phyloP scores from a whole-genome alignment of 176 grass and related monocot species.

The Paspalum vaginatum region DNA sequence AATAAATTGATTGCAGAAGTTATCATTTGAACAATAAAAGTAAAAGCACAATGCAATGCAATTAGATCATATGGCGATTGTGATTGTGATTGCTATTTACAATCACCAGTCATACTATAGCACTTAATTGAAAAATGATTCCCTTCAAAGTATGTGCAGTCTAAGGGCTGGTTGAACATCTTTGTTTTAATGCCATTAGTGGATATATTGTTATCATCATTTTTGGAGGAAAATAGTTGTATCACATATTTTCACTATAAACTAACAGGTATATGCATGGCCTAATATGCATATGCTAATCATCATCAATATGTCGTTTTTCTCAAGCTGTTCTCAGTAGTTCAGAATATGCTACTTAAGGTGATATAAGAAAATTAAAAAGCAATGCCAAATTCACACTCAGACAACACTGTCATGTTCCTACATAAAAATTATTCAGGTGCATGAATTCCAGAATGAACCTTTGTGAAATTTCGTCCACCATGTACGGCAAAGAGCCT shows the following conservation, averaged over 20 bases:
- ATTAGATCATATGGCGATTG: conserved; percentile 1
- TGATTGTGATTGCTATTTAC: conserved; percentile 5
- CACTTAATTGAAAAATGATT: neutral
- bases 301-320: neutral
- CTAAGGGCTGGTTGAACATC: neutral
- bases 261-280: neutral
- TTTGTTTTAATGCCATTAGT: conserved; percentile 18
- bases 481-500: conserved; percentile 58
- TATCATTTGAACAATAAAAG: conserved; percentile 33
- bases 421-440: conserved; percentile 8
- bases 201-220: neutral
- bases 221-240: neutral
- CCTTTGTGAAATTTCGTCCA: conserved; percentile 73
- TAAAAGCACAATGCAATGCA: conserved; percentile 27
- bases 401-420: neutral
- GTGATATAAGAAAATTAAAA: conserved; percentile 22
- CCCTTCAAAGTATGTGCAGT: neutral
- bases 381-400: neutral
- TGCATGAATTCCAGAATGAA: conserved; percentile 46
- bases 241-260: neutral
- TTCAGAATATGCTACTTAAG: conserved; percentile 11
- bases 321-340: neutral
- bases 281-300: conserved; percentile 2
- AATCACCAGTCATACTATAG: neutral
- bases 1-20: conserved; percentile 36